Percentiles rank a stretch among this genome's conserved stretches.
Conservation (phyloP, 345 rosid genomes). For the Leavenworthia alabamica region DNA sequence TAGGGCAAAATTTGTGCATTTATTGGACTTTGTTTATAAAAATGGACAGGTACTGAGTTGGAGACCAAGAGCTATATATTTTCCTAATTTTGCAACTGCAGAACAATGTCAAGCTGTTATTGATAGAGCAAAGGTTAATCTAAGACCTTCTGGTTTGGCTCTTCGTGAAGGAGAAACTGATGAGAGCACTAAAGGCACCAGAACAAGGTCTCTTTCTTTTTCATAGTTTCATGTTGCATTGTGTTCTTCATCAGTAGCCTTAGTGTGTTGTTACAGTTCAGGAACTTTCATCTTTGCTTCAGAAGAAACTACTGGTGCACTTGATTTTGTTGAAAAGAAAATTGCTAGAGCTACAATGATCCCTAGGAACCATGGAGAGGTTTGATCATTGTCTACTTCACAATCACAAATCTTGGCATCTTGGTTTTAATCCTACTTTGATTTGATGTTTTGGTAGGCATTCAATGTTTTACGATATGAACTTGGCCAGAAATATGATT, state of each 20-base stretch:
- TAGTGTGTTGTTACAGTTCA: constrained; percentile 44
- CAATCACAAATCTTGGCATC: neutral
- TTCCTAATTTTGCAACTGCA: constrained; percentile 57
- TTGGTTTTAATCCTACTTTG: too few species aligned
- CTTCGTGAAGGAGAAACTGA: constrained; percentile 63
- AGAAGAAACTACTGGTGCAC: constrained; percentile 51
- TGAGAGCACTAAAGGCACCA: constrained; percentile 61
- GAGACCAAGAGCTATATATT: constrained; percentile 68
- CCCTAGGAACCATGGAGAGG: constrained; percentile 67
- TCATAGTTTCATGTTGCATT: neutral
- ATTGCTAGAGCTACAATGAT: constrained; percentile 67
- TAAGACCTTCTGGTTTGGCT: constrained; percentile 61
- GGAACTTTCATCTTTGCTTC: constrained; percentile 68
- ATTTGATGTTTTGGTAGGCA: constrained; percentile 45
- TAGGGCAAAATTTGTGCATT: neutral
- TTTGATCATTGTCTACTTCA: constrained; percentile 23
- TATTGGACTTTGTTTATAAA: neutral
- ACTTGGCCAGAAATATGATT: constrained; percentile 80
- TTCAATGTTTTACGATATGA: constrained; percentile 86
- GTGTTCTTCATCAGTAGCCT: neutral
- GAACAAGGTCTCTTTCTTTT: constrained; percentile 60
- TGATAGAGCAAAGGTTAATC: constrained; percentile 41
- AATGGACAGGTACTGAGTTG: constrained; percentile 60
- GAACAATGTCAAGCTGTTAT: constrained; percentile 54
- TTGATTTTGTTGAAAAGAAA: constrained; percentile 52